Conservation (phyloP, 345 rosid genomes). For the Hevea brasiliensis region DNA sequence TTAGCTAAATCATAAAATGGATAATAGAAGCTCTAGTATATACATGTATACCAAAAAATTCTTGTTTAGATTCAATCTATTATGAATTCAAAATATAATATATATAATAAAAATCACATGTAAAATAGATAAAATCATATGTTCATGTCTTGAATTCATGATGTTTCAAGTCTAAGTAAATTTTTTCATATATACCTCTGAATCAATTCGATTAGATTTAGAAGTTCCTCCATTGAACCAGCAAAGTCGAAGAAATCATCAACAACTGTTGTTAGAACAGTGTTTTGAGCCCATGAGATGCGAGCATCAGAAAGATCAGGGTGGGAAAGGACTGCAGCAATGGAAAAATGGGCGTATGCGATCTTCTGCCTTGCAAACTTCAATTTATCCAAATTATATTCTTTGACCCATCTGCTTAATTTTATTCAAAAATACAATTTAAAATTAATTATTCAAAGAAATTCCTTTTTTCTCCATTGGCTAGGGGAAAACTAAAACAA, state of each 20-base stretch:
- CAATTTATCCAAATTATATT: slow-evolving; percentile 8
- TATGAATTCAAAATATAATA: too few relatives aligned
- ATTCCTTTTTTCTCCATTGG: too few relatives aligned
- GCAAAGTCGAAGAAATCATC: slow-evolving; percentile 24
- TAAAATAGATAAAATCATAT: too few relatives aligned
- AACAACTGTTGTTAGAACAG: slow-evolving; percentile 15
- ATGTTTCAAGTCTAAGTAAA: too few relatives aligned
- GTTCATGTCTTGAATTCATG: too few relatives aligned
- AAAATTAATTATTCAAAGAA: neutral
- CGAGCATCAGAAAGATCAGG: slow-evolving; percentile 19
- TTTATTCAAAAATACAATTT: neutral
- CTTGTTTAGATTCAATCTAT: too few relatives aligned
- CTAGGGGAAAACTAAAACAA: too few relatives aligned
- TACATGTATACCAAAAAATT: too few relatives aligned
- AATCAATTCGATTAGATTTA: slow-evolving; percentile 11
- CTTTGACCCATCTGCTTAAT: slow-evolving; percentile 20
- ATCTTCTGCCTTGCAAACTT: slow-evolving; percentile 22
- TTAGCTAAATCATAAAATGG: too few relatives aligned
- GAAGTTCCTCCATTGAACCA: slow-evolving; percentile 16
- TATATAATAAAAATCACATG: too few relatives aligned
- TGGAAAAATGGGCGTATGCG: slow-evolving; percentile 2
- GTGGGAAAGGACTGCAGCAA: neutral
- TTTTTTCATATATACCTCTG: slow-evolving; percentile 17
- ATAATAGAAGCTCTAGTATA: too few relatives aligned
- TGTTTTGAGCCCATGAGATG: slow-evolving; percentile 20